phyloP scores from a whole-genome alignment of 2,329 filamentous ascomycete species.

The Emergomyces pasteurianus region DNA sequence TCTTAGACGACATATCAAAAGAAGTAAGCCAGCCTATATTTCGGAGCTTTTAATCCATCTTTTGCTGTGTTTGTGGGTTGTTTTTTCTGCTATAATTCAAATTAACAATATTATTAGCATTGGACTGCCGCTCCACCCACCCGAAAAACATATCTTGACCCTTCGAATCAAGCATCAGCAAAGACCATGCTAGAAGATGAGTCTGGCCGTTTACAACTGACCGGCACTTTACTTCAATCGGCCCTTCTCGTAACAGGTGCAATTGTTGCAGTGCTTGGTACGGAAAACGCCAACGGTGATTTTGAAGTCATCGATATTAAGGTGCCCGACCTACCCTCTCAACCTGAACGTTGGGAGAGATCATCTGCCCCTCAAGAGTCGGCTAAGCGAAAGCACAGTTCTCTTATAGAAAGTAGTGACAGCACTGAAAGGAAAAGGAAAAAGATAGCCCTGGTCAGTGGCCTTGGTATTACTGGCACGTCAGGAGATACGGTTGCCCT shows the following conservation, averaged over 20 bases:
- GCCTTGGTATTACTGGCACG: constrained; percentile 67
- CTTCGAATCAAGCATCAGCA: constrained; percentile 34
- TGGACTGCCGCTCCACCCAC: constrained; percentile 77
- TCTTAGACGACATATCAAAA: constrained; percentile 87
- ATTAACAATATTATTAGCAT: constrained; percentile 42
- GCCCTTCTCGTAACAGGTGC: constrained; percentile 79
- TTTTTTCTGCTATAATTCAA: neutral
- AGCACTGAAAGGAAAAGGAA: constrained; percentile 41
- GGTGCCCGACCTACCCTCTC: constrained; percentile 72
- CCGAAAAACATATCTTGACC: constrained; percentile 61
- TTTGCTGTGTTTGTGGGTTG: neutral
- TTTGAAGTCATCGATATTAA: constrained; percentile 87
- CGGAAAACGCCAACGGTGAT: constrained; percentile 82
- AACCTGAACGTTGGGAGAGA: constrained; percentile 67
- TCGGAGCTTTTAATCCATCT: neutral
- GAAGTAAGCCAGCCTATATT: constrained; percentile 47
- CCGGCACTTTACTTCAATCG: constrained; percentile 55
- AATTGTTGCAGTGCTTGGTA: constrained; percentile 88
- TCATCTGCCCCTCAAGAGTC: constrained; percentile 29
- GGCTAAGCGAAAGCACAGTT: constrained; percentile 22
- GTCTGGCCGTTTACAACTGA: constrained; percentile 72
- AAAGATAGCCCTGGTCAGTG: constrained; percentile 82
- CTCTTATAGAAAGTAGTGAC: neutral
- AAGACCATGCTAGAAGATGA: constrained; percentile 87
- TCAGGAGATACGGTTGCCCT: constrained; percentile 64